These are phyloP conservation scores for Paramecium sonneborni DNA, from an alignment of 73 alveolate species.

Conservation along the genomic window DNA sequence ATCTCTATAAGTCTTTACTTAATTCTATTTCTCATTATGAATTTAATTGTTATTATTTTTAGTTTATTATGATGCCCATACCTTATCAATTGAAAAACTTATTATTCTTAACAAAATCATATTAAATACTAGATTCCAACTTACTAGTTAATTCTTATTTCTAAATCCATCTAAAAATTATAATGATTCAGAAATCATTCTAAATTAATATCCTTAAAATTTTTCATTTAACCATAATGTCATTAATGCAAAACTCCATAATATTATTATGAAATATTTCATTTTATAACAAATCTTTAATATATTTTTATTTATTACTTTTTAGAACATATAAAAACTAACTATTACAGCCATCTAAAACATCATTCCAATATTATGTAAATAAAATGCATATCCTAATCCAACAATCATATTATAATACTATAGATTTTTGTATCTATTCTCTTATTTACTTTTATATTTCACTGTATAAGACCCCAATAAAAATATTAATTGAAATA, in stretches of 20 bases:
- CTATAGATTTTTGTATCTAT: neutral
- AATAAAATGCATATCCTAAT: neutral
- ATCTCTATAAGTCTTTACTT: constrained; percentile 14
- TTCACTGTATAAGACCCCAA: neutral
- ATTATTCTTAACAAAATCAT: constrained; percentile 44
- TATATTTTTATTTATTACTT: neutral
- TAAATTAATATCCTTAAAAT: constrained; percentile 23
- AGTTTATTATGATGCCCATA: too few species aligned
- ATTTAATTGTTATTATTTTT: neutral
- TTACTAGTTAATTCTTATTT: constrained; percentile 30
- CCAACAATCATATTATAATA: constrained; percentile 43
- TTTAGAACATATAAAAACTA: neutral
- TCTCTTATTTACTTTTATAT: neutral
- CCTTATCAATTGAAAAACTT: constrained; percentile 13
- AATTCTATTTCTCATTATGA: too few species aligned
- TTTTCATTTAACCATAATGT: constrained; percentile 7
- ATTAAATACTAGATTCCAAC: constrained; percentile 45
- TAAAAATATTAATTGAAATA: neutral
- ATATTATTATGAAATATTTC: neutral
- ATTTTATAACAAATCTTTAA: neutral
- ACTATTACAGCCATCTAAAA: neutral
- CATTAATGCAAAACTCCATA: neutral
- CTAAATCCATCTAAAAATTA: neutral
- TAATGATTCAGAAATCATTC: neutral
- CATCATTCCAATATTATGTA: constrained; percentile 7